Evolutionary conservation across 805 yeast species (phyloP).

Genomic region (Tetrapisispora namnaoensis): DNA sequence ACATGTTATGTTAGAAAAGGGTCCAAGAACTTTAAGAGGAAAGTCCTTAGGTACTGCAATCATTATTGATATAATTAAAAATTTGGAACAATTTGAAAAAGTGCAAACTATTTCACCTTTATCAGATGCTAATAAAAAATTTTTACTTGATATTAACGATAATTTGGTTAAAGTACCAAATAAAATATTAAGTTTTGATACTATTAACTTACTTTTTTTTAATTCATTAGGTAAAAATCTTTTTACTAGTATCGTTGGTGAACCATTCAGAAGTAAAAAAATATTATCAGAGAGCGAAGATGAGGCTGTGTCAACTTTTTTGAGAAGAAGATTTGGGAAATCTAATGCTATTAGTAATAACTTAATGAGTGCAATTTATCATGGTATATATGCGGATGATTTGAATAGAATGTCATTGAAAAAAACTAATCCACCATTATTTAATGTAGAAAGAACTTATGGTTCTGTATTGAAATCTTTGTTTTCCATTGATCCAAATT

Average conservation of each 20-base stretch:
- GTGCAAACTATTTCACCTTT: constrained; percentile 48
- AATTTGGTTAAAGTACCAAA: constrained; percentile 48
- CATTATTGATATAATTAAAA: constrained; percentile 47
- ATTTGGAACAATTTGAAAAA: constrained; percentile 38
- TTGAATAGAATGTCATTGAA: constrained; percentile 52
- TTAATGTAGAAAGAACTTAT: constrained; percentile 45
- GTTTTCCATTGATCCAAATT: neutral
- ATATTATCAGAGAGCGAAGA: constrained; percentile 33
- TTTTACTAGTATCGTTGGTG: constrained; percentile 37
- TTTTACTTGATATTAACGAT: constrained; percentile 40
- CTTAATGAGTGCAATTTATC: constrained; percentile 69
- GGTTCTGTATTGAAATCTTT: constrained; percentile 47
- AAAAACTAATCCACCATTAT: constrained; percentile 47
- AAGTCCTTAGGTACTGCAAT: constrained; percentile 67
- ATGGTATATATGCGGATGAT: constrained; percentile 92
- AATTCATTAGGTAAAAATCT: constrained; percentile 40
- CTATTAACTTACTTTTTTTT: constrained; percentile 3
- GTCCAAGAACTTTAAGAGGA: constrained; percentile 87
- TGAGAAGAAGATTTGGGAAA: constrained; percentile 58
- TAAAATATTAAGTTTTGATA: constrained; percentile 29
- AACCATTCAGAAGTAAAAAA: constrained; percentile 34
- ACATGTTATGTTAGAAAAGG: constrained; percentile 49
- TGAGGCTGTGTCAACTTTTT: constrained; percentile 61
- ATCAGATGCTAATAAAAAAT: constrained; percentile 65
- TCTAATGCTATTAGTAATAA: constrained; percentile 35